Evolutionary conservation across 257 asterid genomes (phyloP), one percentile per base, ranked within the genome.

Genomic region (Nemophila menziesii): DNA sequence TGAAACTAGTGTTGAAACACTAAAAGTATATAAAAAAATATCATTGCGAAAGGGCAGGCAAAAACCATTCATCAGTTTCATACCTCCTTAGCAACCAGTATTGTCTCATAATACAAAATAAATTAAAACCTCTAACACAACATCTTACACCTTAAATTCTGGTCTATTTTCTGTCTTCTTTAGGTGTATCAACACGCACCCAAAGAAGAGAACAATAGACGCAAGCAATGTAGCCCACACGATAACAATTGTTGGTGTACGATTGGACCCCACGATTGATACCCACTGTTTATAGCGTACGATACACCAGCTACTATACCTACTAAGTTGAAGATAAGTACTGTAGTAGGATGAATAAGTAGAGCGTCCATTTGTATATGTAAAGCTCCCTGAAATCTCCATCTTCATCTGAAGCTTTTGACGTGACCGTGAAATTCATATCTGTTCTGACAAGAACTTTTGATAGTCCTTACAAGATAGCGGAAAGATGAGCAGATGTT

Each of bases 221-320:
- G 97, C 97, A 2, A 86, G 87, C 16, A 86, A 93, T 1, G 82
- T 75, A 3, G 97, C 79, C 97, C 97, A 86, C 21, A 86, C 94
- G 4, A 86, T 77, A 33, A 86, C 94, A 33, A 86, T 86, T 6
- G 97, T 86, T n/a, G 94, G 97, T 0, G 94, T 86, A 20, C 97
- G 90, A 27, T 86, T 82, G 11, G 18, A 14, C 44, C 44, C 44
- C 44, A 39, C 8, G 44, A 39, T 13, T 39, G 48, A 21, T 44
- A 44, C 15, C 48, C 48, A 9, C 48, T 44, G 24, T 44, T 44
- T 8, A 44, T 44, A 27, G 48, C 48, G 23, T 16, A 44, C 21
- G 48, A 44, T 8, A 44, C 48, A 44, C 48, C 48, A 44, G 33
- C 48, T 23, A 44, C 48, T 1, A 44, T 44, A 17, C 48, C 48